Base-by-base conservation (phyloP, 306 rosid species). In the Pyrus pyrifolia region DNA sequence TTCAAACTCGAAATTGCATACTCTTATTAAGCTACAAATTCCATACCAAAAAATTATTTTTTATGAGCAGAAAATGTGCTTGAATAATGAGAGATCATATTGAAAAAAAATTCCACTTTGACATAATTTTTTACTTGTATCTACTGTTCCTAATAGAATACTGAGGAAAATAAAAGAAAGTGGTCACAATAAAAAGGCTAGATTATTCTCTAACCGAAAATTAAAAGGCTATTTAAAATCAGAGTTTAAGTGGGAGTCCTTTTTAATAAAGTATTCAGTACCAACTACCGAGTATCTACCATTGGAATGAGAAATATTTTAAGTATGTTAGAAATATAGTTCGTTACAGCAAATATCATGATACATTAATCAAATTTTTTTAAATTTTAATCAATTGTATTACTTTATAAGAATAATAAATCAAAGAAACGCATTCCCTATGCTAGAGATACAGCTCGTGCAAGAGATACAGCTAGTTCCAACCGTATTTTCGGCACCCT, bases 401-500 rank as follows among this genome's bases (percentile, higher is more conserved):
- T 38, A 8, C 5, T 31, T 38, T 38, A 38, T 7, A 38, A 38
- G 42, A 38, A 38, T 6, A 38, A 38, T 38, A 38, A 38, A 38
- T 38, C 9, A 38, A 38, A 7, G 42, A 38, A 38, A 38, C 2
- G 42, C 42, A 38, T 38, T 38, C 42, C 2, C 2, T 38, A 7
- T 35, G 40, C 40, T 2, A 35, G 8, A 35, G 40, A 35, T 6
- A 1, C 8, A 35, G 8, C 8, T 35, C 40, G 8, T 31, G 3
- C 5, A 3, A 33, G 38, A 31, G 35, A 31, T 5, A 31, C 35
- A 31, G 6, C 35, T 31, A 1, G 1, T 35, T 35, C 8, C 4
- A 35, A 1, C 42, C 2, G 42, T 38, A 38, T 38, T 1, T 7
- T 0, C 1, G 0, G 9, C 10, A 38, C 0, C 7, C 2, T 7